phyloP scores from a whole-genome alignment of 2,329 filamentous ascomycete species.

The Stenocarpella maydis region DNA sequence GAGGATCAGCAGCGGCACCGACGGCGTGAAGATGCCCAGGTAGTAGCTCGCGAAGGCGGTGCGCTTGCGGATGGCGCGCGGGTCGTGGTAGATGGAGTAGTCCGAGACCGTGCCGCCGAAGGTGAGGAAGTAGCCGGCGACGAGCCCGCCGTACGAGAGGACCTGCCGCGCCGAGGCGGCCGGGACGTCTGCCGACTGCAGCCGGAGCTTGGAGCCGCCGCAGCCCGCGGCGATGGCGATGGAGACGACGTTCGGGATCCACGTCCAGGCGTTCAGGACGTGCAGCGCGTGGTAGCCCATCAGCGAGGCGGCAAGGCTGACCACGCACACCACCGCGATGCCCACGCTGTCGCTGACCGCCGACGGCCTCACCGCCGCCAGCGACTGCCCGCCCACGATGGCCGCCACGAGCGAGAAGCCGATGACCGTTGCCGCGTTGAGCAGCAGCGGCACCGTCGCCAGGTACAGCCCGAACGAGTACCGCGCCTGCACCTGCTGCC shows the following conservation, averaged over 20 bases:
- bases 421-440: slow-evolving; percentile 65
- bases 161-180: slow-evolving; percentile 49
- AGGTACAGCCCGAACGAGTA: slow-evolving; percentile 66
- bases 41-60: slow-evolving; percentile 60
- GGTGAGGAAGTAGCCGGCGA: slow-evolving; percentile 62
- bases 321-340: slow-evolving; percentile 63
- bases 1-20: slow-evolving; percentile 57
- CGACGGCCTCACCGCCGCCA: slow-evolving; percentile 56
- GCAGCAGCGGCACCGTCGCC: slow-evolving; percentile 58
- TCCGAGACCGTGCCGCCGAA: slow-evolving; percentile 62
- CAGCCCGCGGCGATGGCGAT: slow-evolving; percentile 62
- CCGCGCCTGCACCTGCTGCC: slow-evolving; percentile 68
- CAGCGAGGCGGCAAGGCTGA: slow-evolving; percentile 62
- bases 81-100: slow-evolving; percentile 64
- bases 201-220: slow-evolving; percentile 56
- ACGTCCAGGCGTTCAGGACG: slow-evolving; percentile 63
- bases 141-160: slow-evolving; percentile 55
- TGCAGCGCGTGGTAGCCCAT: slow-evolving; percentile 64
- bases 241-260: slow-evolving; percentile 62
- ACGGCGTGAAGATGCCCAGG: slow-evolving; percentile 58
- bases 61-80: slow-evolving; percentile 42
- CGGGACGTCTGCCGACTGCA: slow-evolving; percentile 52
- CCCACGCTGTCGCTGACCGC: slow-evolving; percentile 60
- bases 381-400: slow-evolving; percentile 63
- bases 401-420: slow-evolving; percentile 66